Base-by-base conservation (phyloP, 2,329 filamentous ascomycete species). In the Rhynchosporium agropyri region DNA sequence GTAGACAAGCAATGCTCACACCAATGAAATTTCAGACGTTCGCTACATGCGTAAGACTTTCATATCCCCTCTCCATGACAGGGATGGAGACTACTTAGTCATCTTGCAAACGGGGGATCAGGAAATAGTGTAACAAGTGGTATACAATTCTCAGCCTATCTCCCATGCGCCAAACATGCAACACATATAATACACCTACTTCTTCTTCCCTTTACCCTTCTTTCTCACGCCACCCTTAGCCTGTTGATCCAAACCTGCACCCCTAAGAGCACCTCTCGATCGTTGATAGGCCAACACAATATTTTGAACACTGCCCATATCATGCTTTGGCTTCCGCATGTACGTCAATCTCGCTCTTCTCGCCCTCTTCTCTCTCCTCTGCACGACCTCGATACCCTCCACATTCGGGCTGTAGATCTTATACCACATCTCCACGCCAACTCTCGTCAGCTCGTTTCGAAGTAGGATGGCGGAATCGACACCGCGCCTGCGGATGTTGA, bases 351-450 rank as follows among this genome's bases (percentile, higher is more conserved):
- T 84, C 31, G 93, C 94, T 72, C 95, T 86, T 75, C 93, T 88
- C 68, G 92, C 91, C 76, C 92, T 86, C 88, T 92, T 95, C 74
- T 85, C 83, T 67, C 86, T 84, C 71, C 94, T 83, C 85, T 96
- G 91, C 77, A 98, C 90, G 71, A 99, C 89, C 79, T 99, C 94
- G 73, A 99, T 92, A 67, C 91, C 91, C 75, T 90, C 87, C 38
- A 98, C 89, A 74, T 91, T 89, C 65, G 94, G 94, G 74, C 87
- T 91, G 81, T 95, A 98, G 63, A 98, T 83, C 82, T 99, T 99
- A 78, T 90, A 92, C 88, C 92, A 97, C 91, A 97, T 95, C 84
- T 99, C 95, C 64, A 97, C 91, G 65, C 91, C 91, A 6, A 96
- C 86, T 71, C 90, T 86, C 69, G 91, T 93, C 71, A 99, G 80